A percentile compares a stretch with the other conserved stretches of the same genome.
phyloP scores from a whole-genome alignment of 208 protist genomes.

The Vickermania ingenoplastis region DNA sequence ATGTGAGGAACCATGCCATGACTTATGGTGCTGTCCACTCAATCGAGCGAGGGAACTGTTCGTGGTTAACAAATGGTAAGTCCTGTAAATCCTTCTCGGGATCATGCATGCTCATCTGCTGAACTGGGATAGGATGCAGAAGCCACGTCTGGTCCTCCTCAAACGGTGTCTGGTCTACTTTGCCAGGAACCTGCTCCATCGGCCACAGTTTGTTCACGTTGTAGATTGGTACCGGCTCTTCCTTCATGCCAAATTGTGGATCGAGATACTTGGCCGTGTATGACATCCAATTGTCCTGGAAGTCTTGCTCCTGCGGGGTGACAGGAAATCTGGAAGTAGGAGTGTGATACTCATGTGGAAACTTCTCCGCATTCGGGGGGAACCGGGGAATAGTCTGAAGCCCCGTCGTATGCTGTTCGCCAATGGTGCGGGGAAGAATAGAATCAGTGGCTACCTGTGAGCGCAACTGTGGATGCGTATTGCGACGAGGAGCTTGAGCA shows the following conservation, averaged over 20 bases:
- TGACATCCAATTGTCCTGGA: slow-evolving; percentile 59
- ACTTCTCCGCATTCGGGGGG: slow-evolving; percentile 58
- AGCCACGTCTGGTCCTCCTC: slow-evolving; percentile 89
- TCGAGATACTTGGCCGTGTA: slow-evolving; percentile 83
- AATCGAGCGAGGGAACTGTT: slow-evolving; percentile 81
- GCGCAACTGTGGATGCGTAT: slow-evolving; percentile 64
- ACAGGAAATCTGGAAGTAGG: slow-evolving; percentile 59
- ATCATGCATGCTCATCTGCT: slow-evolving; percentile 75
- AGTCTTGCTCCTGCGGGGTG: slow-evolving; percentile 32
- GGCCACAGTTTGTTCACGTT: slow-evolving; percentile 85
- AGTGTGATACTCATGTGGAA: slow-evolving; percentile 83
- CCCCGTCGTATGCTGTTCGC: slow-evolving; percentile 28
- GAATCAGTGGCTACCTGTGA: slow-evolving; percentile 50
- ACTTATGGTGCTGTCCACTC: slow-evolving; percentile 79
- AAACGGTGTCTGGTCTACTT: slow-evolving; percentile 79
- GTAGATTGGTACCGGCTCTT: slow-evolving; percentile 58
- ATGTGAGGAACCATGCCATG: no score
- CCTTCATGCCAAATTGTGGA: slow-evolving; percentile 46
- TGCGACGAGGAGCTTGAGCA: slow-evolving; percentile 34
- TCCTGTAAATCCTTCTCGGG: slow-evolving; percentile 84
- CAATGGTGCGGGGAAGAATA: slow-evolving; percentile 42
- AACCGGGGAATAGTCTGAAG: slow-evolving; percentile 34
- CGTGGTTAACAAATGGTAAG: slow-evolving; percentile 81
- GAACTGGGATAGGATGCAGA: slow-evolving; percentile 75
- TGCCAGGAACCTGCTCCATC: slow-evolving; percentile 80